A percentile compares a stretch with the other conserved stretches of the same genome.
phyloP scores from a whole-genome alignment of 768 basidiomycete genomes.

The Hypholoma fasciculare region DNA sequence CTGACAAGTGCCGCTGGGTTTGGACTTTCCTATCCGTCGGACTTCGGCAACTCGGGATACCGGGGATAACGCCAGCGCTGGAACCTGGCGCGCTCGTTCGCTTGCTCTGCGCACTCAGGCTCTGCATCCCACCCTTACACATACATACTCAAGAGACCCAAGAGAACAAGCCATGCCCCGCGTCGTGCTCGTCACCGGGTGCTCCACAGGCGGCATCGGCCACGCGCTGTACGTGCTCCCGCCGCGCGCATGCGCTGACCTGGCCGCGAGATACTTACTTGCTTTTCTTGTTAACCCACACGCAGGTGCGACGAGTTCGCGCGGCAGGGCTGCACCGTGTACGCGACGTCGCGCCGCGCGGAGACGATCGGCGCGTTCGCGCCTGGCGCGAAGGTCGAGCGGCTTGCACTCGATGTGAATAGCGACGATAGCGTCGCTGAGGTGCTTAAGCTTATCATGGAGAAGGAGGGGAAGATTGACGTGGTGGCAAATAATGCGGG shows the following conservation, averaged over 20 bases:
- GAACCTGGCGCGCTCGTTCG: too few relatives aligned
- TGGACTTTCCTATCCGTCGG: too few relatives aligned
- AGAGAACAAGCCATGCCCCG: slow-evolving; percentile 16
- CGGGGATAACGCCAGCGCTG: too few relatives aligned
- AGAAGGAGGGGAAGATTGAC: slow-evolving; percentile 63
- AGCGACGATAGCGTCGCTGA: slow-evolving; percentile 53
- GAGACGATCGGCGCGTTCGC: slow-evolving; percentile 60
- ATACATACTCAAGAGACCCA: too few relatives aligned
- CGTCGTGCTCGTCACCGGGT: slow-evolving; percentile 75
- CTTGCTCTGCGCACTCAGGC: too few relatives aligned
- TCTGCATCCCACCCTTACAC: too few relatives aligned
- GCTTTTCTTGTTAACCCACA: not conserved
- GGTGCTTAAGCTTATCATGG: slow-evolving; percentile 51
- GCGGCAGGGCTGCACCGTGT: slow-evolving; percentile 65
- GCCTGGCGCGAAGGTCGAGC: slow-evolving; percentile 38
- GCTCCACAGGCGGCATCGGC: slow-evolving; percentile 73
- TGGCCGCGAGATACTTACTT: not conserved
- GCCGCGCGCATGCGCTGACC: not conserved
- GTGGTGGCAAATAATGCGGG: slow-evolving; percentile 76
- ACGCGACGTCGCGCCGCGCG: slow-evolving; percentile 68
- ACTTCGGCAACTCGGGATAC: too few relatives aligned
- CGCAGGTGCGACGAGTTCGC: slow-evolving; percentile 70
- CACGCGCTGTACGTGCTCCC: slow-evolving; percentile 50
- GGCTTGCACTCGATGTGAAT: slow-evolving; percentile 61
- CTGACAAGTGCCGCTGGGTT: too few relatives aligned